Conservation (phyloP, 2,329 filamentous ascomycete genomes). For the Botrytis sinoallii region DNA sequence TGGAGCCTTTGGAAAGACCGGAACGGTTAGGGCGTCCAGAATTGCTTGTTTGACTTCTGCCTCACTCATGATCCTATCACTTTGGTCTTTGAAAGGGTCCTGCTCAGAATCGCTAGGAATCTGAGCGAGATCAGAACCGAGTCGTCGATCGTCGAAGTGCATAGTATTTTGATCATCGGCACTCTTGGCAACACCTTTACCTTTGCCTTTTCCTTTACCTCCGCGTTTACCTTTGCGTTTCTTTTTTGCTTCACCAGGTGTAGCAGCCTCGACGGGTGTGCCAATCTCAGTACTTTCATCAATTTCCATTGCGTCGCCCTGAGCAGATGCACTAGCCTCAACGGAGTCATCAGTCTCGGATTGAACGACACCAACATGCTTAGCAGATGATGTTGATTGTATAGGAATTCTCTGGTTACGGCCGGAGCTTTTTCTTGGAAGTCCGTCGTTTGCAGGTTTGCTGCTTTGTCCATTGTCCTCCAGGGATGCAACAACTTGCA, state of each 20-base stretch:
- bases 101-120: neutral
- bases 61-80: neutral
- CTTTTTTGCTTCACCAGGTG: neutral
- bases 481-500: neutral
- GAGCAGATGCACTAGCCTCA: neutral
- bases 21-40: neutral
- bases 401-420: neutral
- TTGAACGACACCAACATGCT: neutral
- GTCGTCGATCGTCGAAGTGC: neutral
- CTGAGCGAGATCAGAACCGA: constrained; percentile 6
- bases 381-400: neutral
- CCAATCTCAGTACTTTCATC: neutral
- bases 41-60: neutral
- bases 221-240: neutral
- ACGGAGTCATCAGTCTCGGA: neutral
- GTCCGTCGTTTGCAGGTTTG: neutral
- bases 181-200: neutral
- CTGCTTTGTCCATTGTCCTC: neutral
- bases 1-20: neutral
- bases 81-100: neutral
- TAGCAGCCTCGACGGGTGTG: neutral
- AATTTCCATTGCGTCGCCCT: neutral
- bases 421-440: neutral
- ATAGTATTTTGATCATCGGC: neutral
- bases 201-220: neutral